Evolutionary conservation across 495 filamentous ascomycete species (phyloP), one percentile per base, ranked within the genome.

Genomic region (Aspergillus homomorphus): DNA sequence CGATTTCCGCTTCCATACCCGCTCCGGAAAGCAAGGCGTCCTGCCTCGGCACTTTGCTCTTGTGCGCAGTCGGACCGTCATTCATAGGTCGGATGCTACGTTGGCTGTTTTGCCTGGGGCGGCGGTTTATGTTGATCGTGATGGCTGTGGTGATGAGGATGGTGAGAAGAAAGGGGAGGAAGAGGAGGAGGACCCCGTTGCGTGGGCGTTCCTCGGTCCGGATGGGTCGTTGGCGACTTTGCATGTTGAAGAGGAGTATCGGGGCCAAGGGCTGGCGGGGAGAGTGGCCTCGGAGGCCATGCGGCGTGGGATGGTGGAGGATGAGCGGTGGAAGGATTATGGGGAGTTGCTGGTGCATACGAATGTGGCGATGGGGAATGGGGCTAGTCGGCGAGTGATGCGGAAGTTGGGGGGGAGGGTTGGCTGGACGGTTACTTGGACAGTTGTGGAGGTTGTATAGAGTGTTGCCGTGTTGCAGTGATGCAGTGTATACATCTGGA

Each of bases 351-450:
- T 73, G 76, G 71, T 69, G 38, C 77, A 81, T 72, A 66, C 75
- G 15, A 78, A 83, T 62, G 77, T 82, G 28, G 66, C 71, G 15
- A 65, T 56, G 54, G 67, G 62, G 43, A 83, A 84, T 69, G 28
- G 45, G 45, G 77, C 67, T 15, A 82, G 81, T 70, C 65, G 72
- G 44, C 73, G 76, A 33, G 79, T 84, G 2, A 82, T 82, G 74
- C 74, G 73, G 60, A 76, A 73, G 62, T 52, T 82, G 49, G 81
- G 81, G 4, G 75, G 75, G 5, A 57, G 61, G 60, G 60, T 74
- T 9, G 60, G 65, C 43, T 73, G 72, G 59, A 65, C 66, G 24
- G 70, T 70, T 49, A 64, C 69, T 16, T 82, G 79, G 74, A 63
- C 73, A 12, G 66, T 73, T 24, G 62, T 82, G 56, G 77, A 82